Evolutionary conservation across 1,284 basidiomycete genomes (phyloP).

Genomic region (Coniferiporia sulphurascens): DNA sequence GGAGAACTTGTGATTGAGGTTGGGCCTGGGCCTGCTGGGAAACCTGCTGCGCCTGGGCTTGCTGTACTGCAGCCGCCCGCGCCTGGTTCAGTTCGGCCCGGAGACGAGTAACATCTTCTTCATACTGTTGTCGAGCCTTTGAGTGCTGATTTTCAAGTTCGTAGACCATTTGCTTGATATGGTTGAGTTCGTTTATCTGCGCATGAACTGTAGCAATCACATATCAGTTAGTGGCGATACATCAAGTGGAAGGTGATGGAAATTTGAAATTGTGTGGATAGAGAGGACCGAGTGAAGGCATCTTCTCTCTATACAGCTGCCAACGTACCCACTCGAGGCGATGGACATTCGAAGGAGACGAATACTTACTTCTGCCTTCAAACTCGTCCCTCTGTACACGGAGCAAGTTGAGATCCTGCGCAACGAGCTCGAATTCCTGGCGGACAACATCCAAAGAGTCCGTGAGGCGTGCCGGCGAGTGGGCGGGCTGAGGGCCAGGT

Average conservation of each 20-base stretch:
- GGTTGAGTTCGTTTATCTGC: conserved; percentile 69
- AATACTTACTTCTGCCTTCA: conserved; percentile 73
- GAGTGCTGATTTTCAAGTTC: conserved; percentile 74
- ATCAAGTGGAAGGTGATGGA: neutral
- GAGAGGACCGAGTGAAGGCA: too few species aligned
- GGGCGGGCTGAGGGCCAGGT: conserved; percentile 35
- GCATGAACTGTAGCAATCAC: conserved; percentile 43
- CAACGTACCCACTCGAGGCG: neutral
- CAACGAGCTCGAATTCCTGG: conserved; percentile 80
- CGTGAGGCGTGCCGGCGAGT: conserved; percentile 49
- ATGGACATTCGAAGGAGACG: conserved; percentile 6
- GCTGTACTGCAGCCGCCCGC: conserved; percentile 28
- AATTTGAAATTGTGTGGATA: neutral
- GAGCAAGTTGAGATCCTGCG: conserved; percentile 63
- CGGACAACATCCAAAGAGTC: conserved; percentile 83
- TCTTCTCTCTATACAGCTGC: too few species aligned
- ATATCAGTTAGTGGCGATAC: neutral
- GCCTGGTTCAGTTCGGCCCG: conserved; percentile 56
- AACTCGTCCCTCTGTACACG: conserved; percentile 85
- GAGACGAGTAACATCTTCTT: conserved; percentile 67
- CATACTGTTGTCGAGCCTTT: conserved; percentile 69
- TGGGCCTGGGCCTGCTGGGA: conserved; percentile 13
- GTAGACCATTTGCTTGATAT: conserved; percentile 71
- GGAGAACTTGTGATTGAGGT: conserved; percentile 14
- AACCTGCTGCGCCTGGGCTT: conserved; percentile 14